Evolutionary conservation across 2,329 filamentous ascomycete genomes (phyloP).

Genomic region (Rhytidhysteron rufulum): DNA sequence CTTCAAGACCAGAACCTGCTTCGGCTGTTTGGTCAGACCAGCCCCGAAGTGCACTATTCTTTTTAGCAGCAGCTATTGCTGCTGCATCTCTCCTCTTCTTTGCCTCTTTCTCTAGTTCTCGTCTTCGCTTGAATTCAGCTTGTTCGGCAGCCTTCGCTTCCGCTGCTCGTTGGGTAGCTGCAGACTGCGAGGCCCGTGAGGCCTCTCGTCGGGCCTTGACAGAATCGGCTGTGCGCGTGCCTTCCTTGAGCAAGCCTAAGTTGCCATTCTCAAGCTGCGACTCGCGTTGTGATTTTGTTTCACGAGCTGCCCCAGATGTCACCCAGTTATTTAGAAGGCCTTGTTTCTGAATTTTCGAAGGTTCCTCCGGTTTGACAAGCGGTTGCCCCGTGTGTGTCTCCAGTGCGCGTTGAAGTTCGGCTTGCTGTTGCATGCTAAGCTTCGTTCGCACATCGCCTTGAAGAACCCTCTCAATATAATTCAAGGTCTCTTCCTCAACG

Average conservation of each 20-base stretch:
- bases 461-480: conserved; percentile 64
- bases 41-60: conserved; percentile 38
- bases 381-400: conserved; percentile 48
- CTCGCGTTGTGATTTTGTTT: conserved; percentile 5
- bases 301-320: conserved; percentile 21
- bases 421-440: conserved; percentile 75
- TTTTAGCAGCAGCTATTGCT: conserved; percentile 66
- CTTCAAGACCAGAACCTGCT: conserved; percentile 73
- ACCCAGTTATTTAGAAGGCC: conserved; percentile 39
- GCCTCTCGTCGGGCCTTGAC: conserved; percentile 27
- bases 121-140: conserved; percentile 65
- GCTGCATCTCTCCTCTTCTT: conserved; percentile 69
- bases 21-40: conserved; percentile 57
- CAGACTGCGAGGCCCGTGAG: conserved; percentile 18
- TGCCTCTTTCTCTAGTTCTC: conserved; percentile 71
- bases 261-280: conserved; percentile 34
- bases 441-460: conserved; percentile 70
- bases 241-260: conserved; percentile 25
- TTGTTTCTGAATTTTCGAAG: conserved; percentile 35
- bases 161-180: conserved; percentile 14
- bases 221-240: conserved; percentile 23
- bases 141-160: conserved; percentile 15
- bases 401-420: conserved; percentile 66
- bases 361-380: conserved; percentile 26
- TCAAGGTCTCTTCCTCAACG: conserved; percentile 58